phyloP scores from a whole-genome alignment of 306 rosid species.

The Cucumis cinereus region DNA sequence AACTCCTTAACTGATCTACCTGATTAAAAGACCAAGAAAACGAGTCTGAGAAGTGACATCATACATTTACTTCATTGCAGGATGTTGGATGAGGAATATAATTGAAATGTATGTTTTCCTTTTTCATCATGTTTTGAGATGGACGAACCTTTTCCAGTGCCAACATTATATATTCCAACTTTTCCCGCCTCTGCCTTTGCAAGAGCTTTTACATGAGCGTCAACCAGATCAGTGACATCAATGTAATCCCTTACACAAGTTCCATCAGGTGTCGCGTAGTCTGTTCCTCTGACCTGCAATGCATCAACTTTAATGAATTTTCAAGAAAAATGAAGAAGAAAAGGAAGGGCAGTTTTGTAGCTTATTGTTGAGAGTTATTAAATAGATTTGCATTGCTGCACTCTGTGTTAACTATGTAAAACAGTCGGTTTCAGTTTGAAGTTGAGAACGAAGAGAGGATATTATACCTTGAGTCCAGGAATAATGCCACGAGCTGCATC shows the following conservation, averaged over 20 bases:
- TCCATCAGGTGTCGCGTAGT: slow-evolving; percentile 71
- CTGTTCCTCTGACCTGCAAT: slow-evolving; percentile 76
- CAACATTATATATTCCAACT: slow-evolving; percentile 92
- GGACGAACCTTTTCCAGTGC: slow-evolving; percentile 76
- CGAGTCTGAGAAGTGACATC: not conserved
- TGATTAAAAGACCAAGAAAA: slow-evolving; percentile 15
- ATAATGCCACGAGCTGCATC: slow-evolving; percentile 76
- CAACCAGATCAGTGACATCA: slow-evolving; percentile 90
- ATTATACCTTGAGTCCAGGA: slow-evolving; percentile 55
- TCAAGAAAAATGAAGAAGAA: not conserved
- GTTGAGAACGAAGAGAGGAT: not conserved
- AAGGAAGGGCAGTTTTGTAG: not conserved
- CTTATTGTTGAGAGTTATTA: not conserved
- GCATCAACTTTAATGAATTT: not conserved
- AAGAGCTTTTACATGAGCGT: slow-evolving; percentile 96
- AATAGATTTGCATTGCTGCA: not conserved
- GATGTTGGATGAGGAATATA: not conserved
- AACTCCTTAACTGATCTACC: slow-evolving; percentile 92
- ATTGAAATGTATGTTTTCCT: not conserved
- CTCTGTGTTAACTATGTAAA: not conserved
- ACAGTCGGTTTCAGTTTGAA: not conserved
- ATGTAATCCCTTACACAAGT: slow-evolving; percentile 86
- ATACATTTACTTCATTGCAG: not conserved
- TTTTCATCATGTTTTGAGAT: not conserved
- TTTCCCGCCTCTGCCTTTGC: slow-evolving; percentile 41